Percentiles rank a stretch among this genome's conserved stretches.
Conservation (phyloP, 345 rosid genomes). For the Boechera divaricarpa region DNA sequence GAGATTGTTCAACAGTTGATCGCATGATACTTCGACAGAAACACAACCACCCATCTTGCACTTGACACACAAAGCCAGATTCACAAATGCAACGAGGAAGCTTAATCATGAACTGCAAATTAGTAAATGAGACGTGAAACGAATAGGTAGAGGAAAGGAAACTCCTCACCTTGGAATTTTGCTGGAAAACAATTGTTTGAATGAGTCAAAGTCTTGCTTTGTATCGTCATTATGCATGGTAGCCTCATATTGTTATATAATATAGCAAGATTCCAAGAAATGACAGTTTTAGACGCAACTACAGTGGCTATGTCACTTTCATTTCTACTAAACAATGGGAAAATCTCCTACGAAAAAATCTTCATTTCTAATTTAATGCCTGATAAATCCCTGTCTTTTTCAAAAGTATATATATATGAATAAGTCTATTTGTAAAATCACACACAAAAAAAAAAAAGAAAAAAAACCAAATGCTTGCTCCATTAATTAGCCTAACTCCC, state of each 20-base stretch:
- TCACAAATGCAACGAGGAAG: conserved; percentile 4
- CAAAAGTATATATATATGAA: background rate
- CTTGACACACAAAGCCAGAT: background rate
- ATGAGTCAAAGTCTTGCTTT: conserved; percentile 18
- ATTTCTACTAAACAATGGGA: background rate
- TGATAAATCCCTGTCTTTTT: background rate
- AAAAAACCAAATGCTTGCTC: background rate
- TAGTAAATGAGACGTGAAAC: background rate
- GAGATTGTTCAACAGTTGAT: background rate
- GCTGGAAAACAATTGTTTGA: conserved; percentile 6
- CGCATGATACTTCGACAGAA: conserved; percentile 23
- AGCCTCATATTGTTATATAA: conserved; percentile 2
- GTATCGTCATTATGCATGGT: conserved; percentile 3
- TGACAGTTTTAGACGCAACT: conserved; percentile 1
- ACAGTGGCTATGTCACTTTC: conserved; percentile 21
- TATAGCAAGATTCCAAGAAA: background rate
- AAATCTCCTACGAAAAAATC: background rate
- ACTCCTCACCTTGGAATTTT: background rate
- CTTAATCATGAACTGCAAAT: background rate
- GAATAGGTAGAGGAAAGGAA: background rate
- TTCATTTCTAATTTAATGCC: background rate
- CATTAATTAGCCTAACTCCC: background rate
- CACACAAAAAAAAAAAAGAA: background rate
- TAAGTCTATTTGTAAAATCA: background rate
- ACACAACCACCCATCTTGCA: conserved; percentile 35